phyloP scores from a whole-genome alignment of 2,329 filamentous ascomycete species.

The Ophiocordyceps camponoti-leonardi region DNA sequence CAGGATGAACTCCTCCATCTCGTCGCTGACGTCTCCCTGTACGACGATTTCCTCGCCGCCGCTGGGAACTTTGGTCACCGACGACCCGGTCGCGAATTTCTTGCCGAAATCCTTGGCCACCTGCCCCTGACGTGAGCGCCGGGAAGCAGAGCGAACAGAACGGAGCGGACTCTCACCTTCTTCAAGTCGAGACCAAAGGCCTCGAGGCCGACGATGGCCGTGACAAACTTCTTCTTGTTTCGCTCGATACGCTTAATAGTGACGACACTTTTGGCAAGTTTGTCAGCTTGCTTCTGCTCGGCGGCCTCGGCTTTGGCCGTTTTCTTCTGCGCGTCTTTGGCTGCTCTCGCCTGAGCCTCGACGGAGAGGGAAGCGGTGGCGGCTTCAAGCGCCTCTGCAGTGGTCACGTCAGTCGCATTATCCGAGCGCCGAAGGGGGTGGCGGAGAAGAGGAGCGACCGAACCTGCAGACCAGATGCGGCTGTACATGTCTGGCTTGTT shows the following conservation, averaged over 20 bases:
- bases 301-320: constrained; percentile 81
- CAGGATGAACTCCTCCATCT: constrained; percentile 78
- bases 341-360: constrained; percentile 84
- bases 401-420: neutral
- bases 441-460: constrained; percentile 5
- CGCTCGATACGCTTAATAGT: constrained; percentile 94
- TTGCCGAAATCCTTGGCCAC: constrained; percentile 93
- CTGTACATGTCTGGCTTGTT: constrained; percentile 58
- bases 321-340: constrained; percentile 94
- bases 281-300: constrained; percentile 68
- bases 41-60: constrained; percentile 94
- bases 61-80: constrained; percentile 73
- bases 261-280: constrained; percentile 66
- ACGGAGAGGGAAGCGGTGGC: constrained; percentile 75
- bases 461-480: constrained; percentile 74
- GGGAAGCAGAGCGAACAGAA: neutral
- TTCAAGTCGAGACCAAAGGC: constrained; percentile 85
- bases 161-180: constrained; percentile 33
- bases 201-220: constrained; percentile 78
- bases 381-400: constrained; percentile 58
- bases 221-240: constrained; percentile 96
- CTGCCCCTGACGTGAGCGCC: constrained; percentile 9
- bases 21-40: constrained; percentile 89
- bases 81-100: constrained; percentile 91
- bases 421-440: neutral